Percentiles rank a stretch among this genome's conserved stretches.
These are phyloP conservation scores for Chlorencoelia australis DNA, from an alignment of 2,329 filamentous ascomycete species.

Conservation along the genomic window DNA sequence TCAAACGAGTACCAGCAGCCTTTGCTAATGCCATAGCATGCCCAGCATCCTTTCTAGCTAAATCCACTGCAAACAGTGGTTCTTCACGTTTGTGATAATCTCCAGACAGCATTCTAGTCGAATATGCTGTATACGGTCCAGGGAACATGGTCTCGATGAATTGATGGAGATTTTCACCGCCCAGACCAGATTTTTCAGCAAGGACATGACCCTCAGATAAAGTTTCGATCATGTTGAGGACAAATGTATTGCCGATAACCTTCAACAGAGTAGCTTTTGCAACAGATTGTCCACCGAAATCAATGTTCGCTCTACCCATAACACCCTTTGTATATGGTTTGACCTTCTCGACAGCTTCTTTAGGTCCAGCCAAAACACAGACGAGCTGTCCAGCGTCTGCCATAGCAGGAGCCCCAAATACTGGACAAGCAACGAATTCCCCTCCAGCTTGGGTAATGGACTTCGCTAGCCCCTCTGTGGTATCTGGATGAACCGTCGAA, in stretches of 20 bases:
- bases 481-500: conserved; percentile 80
- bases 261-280: conserved; percentile 61
- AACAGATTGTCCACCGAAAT: conserved; percentile 59
- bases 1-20: conserved; percentile 49
- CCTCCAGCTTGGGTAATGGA: conserved; percentile 49
- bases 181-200: conserved; percentile 73
- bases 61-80: conserved; percentile 73
- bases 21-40: conserved; percentile 63
- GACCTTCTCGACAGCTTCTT: conserved; percentile 49
- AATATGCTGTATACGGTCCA: conserved; percentile 66
- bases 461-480: conserved; percentile 56
- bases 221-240: conserved; percentile 63
- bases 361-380: conserved; percentile 61
- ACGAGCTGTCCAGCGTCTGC: conserved; percentile 63
- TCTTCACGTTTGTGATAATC: conserved; percentile 68
- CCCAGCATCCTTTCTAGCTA: conserved; percentile 72
- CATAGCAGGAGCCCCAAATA: conserved; percentile 64
- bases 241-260: conserved; percentile 76
- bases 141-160: conserved; percentile 68
- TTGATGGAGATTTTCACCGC: conserved; percentile 56
- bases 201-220: conserved; percentile 69
- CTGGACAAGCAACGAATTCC: conserved; percentile 61
- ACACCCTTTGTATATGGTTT: conserved; percentile 65
- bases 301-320: conserved; percentile 57
- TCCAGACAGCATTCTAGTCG: conserved; percentile 60